phyloP scores from a whole-genome alignment of 805 yeast genomes.

The Pichia deserticola region DNA sequence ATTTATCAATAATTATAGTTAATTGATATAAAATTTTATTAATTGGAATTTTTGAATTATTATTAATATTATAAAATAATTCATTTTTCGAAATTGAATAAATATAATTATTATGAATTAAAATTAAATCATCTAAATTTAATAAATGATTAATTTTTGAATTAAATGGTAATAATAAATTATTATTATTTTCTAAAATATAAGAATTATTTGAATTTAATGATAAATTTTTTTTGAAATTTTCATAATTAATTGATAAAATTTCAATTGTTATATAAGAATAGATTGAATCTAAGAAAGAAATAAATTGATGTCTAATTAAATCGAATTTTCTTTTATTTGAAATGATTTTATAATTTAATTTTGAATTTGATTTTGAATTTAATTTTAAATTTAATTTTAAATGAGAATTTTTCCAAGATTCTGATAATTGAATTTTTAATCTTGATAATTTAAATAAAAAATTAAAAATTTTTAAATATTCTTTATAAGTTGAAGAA shows the following conservation, averaged over 20 bases:
- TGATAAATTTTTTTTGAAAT: conserved; percentile 21
- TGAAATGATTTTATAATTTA: conserved; percentile 1
- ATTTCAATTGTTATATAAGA: conserved; percentile 39
- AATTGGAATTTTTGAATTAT: background rate
- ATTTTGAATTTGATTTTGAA: conserved; percentile 7
- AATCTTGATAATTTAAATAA: conserved; percentile 72
- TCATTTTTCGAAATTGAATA: conserved; percentile 25
- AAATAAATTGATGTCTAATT: conserved; percentile 32
- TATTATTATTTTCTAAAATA: background rate
- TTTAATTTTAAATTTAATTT: conserved; percentile 15
- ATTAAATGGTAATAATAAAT: conserved; percentile 1
- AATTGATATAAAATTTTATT: conserved; percentile 1
- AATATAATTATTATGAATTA: conserved; percentile 29
- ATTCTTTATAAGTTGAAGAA: conserved; percentile 46
- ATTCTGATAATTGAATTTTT: conserved; percentile 39
- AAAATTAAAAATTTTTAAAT: conserved; percentile 76
- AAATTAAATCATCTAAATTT: conserved; percentile 44
- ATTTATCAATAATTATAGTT: conserved; percentile 29
- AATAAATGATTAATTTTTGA: conserved; percentile 19
- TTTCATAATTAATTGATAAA: conserved; percentile 33
- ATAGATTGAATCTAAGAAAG: conserved; percentile 35
- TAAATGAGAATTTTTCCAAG: conserved; percentile 35
- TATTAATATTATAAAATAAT: conserved; percentile 20
- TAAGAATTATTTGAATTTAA: conserved; percentile 8
- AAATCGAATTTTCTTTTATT: conserved; percentile 26